Base-by-base conservation (phyloP, 495 filamentous ascomycete genomes). In the Xylaria palmicola region DNA sequence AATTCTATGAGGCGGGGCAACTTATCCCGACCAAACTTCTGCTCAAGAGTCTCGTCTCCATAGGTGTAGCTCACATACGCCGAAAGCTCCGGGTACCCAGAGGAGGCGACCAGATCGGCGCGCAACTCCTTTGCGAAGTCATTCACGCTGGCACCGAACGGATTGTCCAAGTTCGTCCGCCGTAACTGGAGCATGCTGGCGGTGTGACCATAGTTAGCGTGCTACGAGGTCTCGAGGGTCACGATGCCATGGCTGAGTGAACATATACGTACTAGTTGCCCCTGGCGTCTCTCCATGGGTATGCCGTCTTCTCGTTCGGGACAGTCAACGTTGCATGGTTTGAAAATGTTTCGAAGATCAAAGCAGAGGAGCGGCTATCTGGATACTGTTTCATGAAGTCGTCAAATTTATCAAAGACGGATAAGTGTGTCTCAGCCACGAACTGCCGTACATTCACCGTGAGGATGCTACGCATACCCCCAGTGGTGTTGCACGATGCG, bases 1-100 rank as follows among this genome's bases (percentile, higher is more conserved):
- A 76, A 44, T 24, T 49, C 51, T 32, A 32, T 51, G 43, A 77
- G 59, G 1, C 66, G 64, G 17, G 63, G 62, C 27, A 76, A 50
- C 37, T 74, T 73, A 17, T 65, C 54, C 6, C 53, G 61, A 4
- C 69, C 67, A 48, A 67, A 76, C 49, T 57, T 56, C 6, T 63
- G 59, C 49, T 64, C 71, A 1, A 68, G 60, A 6, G 59, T 62
- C 50, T 80, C 76, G 56, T 79, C 72, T 19, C 77, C 74, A 44
- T 67, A 63, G 8, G 69, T 69, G 56, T 74, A 78, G 49, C 69
- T 75, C 27, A 75, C 60, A 54, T 76, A 79, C 19, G 61, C 39
- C 39, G 66, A 61, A 19, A 71, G 44, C 17, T 56, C 59, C 10
- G 30, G 22, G 39, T 66, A 71, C 24, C 73, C 71, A 6, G 62